phyloP scores from a whole-genome alignment of 495 filamentous ascomycete genomes.

The Trichoderma virens region DNA sequence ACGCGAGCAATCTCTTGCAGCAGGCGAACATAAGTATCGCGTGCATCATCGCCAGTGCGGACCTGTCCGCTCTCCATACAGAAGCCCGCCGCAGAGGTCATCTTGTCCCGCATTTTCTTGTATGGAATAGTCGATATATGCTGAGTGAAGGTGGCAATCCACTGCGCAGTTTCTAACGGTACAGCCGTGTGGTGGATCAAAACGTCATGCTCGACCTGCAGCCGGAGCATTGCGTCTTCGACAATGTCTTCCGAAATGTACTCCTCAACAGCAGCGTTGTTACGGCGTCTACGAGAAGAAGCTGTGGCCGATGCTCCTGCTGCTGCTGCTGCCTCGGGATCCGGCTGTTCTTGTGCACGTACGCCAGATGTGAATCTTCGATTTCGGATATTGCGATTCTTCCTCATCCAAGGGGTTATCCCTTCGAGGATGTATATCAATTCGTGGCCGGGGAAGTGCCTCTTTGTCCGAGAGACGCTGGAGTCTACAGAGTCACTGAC shows the following conservation, averaged over 20 bases:
- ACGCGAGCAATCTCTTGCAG: constrained; percentile 69
- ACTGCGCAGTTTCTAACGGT: constrained; percentile 60
- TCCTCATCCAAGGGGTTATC: constrained; percentile 57
- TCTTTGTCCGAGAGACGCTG: constrained; percentile 52
- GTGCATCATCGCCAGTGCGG: constrained; percentile 56
- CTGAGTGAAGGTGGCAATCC: constrained; percentile 73
- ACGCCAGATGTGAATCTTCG: constrained; percentile 60
- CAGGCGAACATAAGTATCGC: constrained; percentile 71
- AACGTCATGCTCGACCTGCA: constrained; percentile 61
- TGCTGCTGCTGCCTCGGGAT: constrained; percentile 17
- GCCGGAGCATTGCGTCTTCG: constrained; percentile 62
- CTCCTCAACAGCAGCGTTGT: constrained; percentile 33
- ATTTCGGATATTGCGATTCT: constrained; percentile 60
- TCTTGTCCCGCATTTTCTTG: constrained; percentile 35
- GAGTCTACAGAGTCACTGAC: constrained; percentile 47
- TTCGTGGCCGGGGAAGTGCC: constrained; percentile 42
- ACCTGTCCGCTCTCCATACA: constrained; percentile 83
- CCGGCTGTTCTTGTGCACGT: constrained; percentile 38
- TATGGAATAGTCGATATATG: constrained; percentile 75
- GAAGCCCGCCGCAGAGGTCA: constrained; percentile 50
- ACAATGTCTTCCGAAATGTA: constrained; percentile 62
- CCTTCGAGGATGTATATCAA: constrained; percentile 76
- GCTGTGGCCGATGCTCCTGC: constrained; percentile 12
- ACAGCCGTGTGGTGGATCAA: constrained; percentile 65
- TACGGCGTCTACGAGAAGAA: constrained; percentile 26